A percentile compares a stretch with the other conserved stretches of the same genome.
Conservation (phyloP, 257 asterid genomes). For the Salvia splendens region DNA sequence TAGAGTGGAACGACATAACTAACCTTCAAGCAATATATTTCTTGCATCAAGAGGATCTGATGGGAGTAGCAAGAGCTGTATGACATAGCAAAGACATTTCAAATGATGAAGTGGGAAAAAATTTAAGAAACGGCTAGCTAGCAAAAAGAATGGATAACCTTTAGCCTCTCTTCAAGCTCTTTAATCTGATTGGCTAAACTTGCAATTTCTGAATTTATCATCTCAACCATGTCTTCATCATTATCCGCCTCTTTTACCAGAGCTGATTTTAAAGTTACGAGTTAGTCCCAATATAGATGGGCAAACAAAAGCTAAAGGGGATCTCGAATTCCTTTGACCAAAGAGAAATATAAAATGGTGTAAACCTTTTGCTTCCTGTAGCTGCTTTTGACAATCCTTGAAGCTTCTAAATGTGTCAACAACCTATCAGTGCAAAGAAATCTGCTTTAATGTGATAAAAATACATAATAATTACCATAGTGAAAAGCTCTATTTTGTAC, state of each 20-base stretch:
- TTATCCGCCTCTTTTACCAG: conserved; percentile 73
- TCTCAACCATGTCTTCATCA: conserved; percentile 88
- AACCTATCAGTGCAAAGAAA: conserved; percentile 60
- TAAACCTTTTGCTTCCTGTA: conserved; percentile 88
- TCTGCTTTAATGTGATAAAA: conserved; percentile 28
- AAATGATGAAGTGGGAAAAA: conserved; percentile 26
- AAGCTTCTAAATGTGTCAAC: conserved; percentile 65
- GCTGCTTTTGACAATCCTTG: conserved; percentile 82
- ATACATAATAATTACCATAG: conserved; percentile 16
- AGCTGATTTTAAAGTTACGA: conserved; percentile 48
- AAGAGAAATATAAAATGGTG: conserved; percentile 26
- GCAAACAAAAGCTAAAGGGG: not conserved
- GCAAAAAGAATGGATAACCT: conserved; percentile 48
- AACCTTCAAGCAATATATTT: conserved; percentile 98
- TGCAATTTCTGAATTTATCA: conserved; percentile 85
- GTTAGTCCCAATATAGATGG: not conserved
- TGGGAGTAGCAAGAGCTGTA: conserved; percentile 82
- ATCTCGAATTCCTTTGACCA: not conserved
- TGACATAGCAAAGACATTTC: conserved; percentile 20
- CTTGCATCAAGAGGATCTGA: conserved; percentile 94
- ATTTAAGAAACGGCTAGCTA: conserved; percentile 11
- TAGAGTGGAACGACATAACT: conserved; percentile 12
- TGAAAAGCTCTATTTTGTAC: conserved; percentile 38
- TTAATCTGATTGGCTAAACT: conserved; percentile 58
- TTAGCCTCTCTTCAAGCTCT: conserved; percentile 71